Evolutionary conservation across 257 asterid species (phyloP).

Genomic region (Plantago major): DNA sequence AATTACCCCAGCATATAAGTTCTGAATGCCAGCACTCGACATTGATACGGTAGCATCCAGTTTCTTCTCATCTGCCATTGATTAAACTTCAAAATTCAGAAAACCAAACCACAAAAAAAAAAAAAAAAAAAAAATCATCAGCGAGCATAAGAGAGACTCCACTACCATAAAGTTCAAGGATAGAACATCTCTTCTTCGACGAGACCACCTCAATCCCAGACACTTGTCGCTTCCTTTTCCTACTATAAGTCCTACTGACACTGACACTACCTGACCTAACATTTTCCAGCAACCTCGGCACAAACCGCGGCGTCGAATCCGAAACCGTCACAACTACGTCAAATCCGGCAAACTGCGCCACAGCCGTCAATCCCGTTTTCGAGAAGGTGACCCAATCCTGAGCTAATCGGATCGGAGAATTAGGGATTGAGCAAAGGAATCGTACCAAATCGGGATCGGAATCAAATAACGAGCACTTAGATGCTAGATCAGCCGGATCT

Average conservation of each 20-base stretch:
- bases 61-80: slow-evolving; percentile 33
- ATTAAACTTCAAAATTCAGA: slow-evolving; percentile 6
- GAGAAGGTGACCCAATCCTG: slow-evolving; percentile 48
- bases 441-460: slow-evolving; percentile 38
- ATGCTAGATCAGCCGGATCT: slow-evolving; percentile 41
- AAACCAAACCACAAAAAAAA: neutral
- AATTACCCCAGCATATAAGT: slow-evolving; percentile 39
- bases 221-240: slow-evolving; percentile 48
- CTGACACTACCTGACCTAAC: neutral
- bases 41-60: slow-evolving; percentile 11
- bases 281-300: slow-evolving; percentile 13
- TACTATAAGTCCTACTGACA: slow-evolving; percentile 30
- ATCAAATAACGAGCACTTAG: slow-evolving; percentile 26
- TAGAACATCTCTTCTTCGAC: slow-evolving; percentile 23
- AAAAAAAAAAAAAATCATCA: neutral
- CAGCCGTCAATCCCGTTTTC: slow-evolving; percentile 32
- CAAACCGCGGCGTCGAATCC: slow-evolving; percentile 22
- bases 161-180: slow-evolving; percentile 27
- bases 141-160: neutral
- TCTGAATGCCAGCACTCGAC: slow-evolving; percentile 20
- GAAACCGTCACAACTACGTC: slow-evolving; percentile 13
- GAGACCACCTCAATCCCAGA: slow-evolving; percentile 27
- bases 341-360: slow-evolving; percentile 30
- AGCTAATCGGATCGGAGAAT: slow-evolving; percentile 55
- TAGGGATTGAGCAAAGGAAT: slow-evolving; percentile 55